phyloP scores from a whole-genome alignment of 371 early-diverging fungal genomes.

The Dinochytrium kinnereticum region DNA sequence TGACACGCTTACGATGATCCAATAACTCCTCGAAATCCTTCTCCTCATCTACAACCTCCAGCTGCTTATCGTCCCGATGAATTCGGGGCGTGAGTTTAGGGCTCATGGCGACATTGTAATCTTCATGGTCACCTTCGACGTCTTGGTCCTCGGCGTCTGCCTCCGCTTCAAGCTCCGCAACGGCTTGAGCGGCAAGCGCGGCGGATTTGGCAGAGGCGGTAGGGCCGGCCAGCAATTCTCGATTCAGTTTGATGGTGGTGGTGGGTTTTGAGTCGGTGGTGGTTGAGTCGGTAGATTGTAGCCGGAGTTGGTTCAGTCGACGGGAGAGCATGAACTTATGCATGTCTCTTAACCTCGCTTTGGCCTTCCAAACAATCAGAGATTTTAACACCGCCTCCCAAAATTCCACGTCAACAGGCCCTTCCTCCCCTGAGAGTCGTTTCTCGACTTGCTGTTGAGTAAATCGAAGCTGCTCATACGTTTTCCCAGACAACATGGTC shows the following conservation, averaged over 20 bases:
- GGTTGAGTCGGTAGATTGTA: conserved; percentile 60
- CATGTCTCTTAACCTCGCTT: conserved; percentile 73
- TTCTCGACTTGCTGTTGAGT: conserved; percentile 74
- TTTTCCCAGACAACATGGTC: conserved; percentile 73
- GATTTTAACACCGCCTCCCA: conserved; percentile 87
- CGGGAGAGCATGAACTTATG: conserved; percentile 74
- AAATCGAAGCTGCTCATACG: conserved; percentile 68
- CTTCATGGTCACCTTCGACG: conserved; percentile 21
- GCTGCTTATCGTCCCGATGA: conserved; percentile 60
- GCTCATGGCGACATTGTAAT: conserved; percentile 69
- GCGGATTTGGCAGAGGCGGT: conserved; percentile 27
- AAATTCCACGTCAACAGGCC: conserved; percentile 89
- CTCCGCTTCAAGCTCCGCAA: conserved; percentile 67
- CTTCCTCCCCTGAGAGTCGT: conserved; percentile 64
- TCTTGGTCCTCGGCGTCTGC: conserved; percentile 33
- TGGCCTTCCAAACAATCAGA: conserved; percentile 82
- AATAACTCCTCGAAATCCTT: conserved; percentile 64
- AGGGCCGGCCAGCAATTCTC: conserved; percentile 17
- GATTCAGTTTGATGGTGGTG: conserved; percentile 17
- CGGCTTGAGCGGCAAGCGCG: conserved; percentile 63
- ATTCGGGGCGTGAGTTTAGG: conserved; percentile 63
- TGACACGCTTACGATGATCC: conserved; percentile 15
- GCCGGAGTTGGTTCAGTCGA: conserved; percentile 72
- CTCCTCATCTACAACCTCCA: conserved; percentile 64
- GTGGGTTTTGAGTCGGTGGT: conserved; percentile 1